Percentiles rank a stretch among this genome's conserved stretches.
phyloP scores from a whole-genome alignment of 441 rosid species.

The Aleurites moluccanus region DNA sequence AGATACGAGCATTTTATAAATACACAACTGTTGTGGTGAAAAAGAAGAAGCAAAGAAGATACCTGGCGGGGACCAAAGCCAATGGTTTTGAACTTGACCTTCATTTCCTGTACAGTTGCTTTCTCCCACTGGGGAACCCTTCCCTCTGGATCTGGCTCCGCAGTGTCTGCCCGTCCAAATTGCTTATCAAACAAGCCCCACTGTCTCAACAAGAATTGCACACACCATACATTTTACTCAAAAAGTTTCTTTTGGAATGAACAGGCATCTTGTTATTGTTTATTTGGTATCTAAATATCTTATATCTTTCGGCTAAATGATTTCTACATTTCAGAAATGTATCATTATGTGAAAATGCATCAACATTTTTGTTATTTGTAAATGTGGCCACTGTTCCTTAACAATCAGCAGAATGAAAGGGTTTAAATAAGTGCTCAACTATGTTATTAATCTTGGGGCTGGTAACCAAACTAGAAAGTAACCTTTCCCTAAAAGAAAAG shows the following conservation, averaged over 20 bases:
- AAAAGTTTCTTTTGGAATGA: not conserved
- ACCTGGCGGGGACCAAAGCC: slow-evolving; percentile 98
- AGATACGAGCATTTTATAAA: not conserved
- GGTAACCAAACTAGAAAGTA: slow-evolving; percentile 4
- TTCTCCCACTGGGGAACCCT: slow-evolving; percentile 77
- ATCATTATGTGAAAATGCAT: not conserved
- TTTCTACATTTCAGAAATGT: not conserved
- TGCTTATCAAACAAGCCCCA: slow-evolving; percentile 90
- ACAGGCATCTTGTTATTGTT: not conserved
- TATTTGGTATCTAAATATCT: not conserved
- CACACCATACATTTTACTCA: not conserved
- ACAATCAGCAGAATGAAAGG: not conserved
- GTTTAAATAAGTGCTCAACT: not conserved
- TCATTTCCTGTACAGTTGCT: slow-evolving; percentile 83
- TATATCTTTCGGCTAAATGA: not conserved
- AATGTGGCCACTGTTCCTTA: not conserved
- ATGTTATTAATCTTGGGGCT: not conserved
- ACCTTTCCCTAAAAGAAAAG: not conserved
- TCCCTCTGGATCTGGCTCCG: slow-evolving; percentile 79
- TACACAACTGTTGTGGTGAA: not conserved
- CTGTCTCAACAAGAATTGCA: slow-evolving; percentile 37
- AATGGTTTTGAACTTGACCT: slow-evolving; percentile 71
- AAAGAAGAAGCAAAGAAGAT: slow-evolving; percentile 8
- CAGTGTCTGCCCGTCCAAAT: slow-evolving; percentile 71
- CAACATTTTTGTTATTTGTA: not conserved